Percentiles rank a stretch among this genome's conserved stretches.
phyloP scores from a whole-genome alignment of 352 stramenopile species.

The Pythium pectinolyticum region DNA sequence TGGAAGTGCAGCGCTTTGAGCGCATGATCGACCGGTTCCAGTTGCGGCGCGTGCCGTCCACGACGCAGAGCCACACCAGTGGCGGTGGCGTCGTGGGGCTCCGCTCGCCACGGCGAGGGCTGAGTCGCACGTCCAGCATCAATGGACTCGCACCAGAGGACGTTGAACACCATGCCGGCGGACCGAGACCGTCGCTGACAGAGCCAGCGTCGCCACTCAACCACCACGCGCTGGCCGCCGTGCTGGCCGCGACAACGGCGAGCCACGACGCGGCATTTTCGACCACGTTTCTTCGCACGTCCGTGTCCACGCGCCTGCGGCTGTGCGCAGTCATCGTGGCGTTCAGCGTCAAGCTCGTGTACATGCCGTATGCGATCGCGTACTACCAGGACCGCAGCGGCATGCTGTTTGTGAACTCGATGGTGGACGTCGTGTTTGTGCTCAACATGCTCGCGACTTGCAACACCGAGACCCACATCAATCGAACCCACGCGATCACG shows the following conservation, averaged over 20 bases:
- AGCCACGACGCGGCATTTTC: no score
- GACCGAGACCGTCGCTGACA: no score
- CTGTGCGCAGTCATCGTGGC: conserved; percentile 23
- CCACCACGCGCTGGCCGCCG: no score
- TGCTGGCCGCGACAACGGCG: no score
- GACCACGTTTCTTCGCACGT: background rate
- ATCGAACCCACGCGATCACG: conserved; percentile 29
- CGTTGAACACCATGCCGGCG: no score
- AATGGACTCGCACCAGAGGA: no score
- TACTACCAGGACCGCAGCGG: conserved; percentile 28
- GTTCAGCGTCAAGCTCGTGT: conserved; percentile 32
- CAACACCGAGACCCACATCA: conserved; percentile 44
- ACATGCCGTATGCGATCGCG: conserved; percentile 39
- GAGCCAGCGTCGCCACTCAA: no score
- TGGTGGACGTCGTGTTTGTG: conserved; percentile 36
- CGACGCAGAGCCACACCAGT: background rate
- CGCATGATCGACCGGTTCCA: conserved; percentile 56
- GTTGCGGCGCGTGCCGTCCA: conserved; percentile 27
- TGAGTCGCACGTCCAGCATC: no score
- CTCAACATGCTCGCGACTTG: conserved; percentile 39
- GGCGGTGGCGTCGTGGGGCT: no score
- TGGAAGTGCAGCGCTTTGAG: conserved; percentile 32
- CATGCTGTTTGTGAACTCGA: no score
- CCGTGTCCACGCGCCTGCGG: conserved; percentile 23
- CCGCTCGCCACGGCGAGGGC: no score